Conservation (phyloP, 257 asterid species). For the Capsicum chinense region DNA sequence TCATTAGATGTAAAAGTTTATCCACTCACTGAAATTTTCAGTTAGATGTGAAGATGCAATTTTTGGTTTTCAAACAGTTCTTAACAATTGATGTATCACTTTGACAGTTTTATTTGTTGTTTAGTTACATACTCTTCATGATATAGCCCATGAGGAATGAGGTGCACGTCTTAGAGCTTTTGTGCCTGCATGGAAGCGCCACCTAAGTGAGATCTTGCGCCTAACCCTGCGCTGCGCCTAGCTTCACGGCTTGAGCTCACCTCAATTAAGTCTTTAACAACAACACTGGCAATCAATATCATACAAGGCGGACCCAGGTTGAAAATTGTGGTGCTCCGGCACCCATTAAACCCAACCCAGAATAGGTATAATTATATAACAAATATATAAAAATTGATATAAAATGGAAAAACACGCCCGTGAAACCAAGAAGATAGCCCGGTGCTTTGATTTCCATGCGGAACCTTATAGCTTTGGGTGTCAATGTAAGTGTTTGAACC, state of each 20-base stretch:
- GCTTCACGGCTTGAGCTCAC: neutral
- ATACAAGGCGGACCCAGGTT: no score
- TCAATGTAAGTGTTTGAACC: no score
- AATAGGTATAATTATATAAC: no score
- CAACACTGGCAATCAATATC: neutral
- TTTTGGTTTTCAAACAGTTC: neutral
- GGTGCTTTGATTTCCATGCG: no score
- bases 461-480: no score
- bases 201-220: neutral
- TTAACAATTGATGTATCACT: neutral
- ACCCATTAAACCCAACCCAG: no score
- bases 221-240: neutral
- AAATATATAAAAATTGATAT: no score
- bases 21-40: neutral
- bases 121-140: neutral
- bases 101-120: neutral
- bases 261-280: neutral
- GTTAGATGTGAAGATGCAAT: neutral
- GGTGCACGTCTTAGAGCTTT: neutral
- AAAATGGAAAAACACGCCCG: no score
- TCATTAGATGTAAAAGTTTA: neutral
- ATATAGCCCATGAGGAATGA: neutral
- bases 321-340: no score
- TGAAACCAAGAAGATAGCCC: no score
- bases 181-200: neutral